phyloP scores from a whole-genome alignment of 352 stramenopile genomes.

The Pythium aquatile region DNA sequence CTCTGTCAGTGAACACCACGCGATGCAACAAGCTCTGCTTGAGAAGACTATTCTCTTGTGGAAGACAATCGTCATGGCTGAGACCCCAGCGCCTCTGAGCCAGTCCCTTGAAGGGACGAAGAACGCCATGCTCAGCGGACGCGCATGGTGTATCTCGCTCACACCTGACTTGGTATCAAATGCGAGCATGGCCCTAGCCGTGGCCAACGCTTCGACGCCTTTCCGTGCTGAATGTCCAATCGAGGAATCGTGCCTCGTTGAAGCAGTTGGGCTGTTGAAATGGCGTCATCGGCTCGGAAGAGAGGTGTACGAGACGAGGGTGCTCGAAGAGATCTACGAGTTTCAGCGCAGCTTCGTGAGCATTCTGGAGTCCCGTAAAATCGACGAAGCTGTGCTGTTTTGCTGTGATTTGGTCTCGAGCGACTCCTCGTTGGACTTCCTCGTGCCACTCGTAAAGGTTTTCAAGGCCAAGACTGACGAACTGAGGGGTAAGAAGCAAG shows the following conservation, averaged over 20 bases:
- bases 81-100: background rate
- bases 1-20: background rate
- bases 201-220: background rate
- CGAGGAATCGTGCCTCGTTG: slow-evolving; percentile 14
- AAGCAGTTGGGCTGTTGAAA: slow-evolving; percentile 30
- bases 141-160: background rate
- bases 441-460: background rate
- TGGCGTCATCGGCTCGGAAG: slow-evolving; percentile 39
- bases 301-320: slow-evolving; percentile 39
- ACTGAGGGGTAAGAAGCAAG: background rate
- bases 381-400: slow-evolving; percentile 2
- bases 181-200: background rate
- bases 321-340: slow-evolving; percentile 41
- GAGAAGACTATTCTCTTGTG: background rate
- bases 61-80: background rate
- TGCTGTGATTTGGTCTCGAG: background rate
- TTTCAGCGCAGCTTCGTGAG: slow-evolving; percentile 45
- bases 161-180: background rate
- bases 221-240: background rate
- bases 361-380: slow-evolving; percentile 20
- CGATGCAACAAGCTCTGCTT: background rate
- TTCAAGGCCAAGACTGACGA: background rate
- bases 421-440: background rate
- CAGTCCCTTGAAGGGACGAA: background rate
- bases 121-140: background rate